Evolutionary conservation across 2,329 filamentous ascomycete species (phyloP).

Genomic region (Nothophoma quercina): DNA sequence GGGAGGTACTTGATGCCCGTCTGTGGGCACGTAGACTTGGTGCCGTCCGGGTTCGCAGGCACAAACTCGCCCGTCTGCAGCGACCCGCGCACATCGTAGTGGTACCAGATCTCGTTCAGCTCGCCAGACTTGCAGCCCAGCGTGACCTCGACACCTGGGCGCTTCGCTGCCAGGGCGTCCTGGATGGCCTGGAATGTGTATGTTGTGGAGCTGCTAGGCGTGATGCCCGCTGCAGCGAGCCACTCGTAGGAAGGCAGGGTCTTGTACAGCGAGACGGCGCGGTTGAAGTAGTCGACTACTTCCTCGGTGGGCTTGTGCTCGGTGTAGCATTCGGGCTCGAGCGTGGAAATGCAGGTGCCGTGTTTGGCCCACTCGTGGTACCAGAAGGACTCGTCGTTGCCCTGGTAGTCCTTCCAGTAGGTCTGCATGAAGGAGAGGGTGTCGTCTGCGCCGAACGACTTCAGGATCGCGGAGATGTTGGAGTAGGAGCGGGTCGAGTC

Average conservation of each 20-base stretch:
- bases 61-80: slow-evolving; percentile 69
- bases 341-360: slow-evolving; percentile 75
- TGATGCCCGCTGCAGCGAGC: slow-evolving; percentile 68
- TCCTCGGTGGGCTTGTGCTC: slow-evolving; percentile 66
- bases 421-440: slow-evolving; percentile 72
- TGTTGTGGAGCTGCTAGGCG: slow-evolving; percentile 61
- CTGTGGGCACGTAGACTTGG: slow-evolving; percentile 67
- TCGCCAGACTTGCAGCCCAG: slow-evolving; percentile 62
- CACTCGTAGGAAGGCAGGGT: slow-evolving; percentile 70
- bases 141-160: slow-evolving; percentile 65
- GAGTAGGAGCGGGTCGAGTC: slow-evolving; percentile 67
- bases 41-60: slow-evolving; percentile 63
- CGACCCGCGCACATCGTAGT: slow-evolving; percentile 68
- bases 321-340: slow-evolving; percentile 70
- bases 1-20: slow-evolving; percentile 71
- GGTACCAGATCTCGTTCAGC: slow-evolving; percentile 66
- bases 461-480: slow-evolving; percentile 70
- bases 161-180: slow-evolving; percentile 61
- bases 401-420: slow-evolving; percentile 75
- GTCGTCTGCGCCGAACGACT: slow-evolving; percentile 60
- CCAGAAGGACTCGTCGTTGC: slow-evolving; percentile 71
- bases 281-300: slow-evolving; percentile 73
- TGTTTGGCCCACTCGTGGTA: slow-evolving; percentile 76
- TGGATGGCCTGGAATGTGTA: slow-evolving; percentile 68
- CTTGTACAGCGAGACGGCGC: slow-evolving; percentile 71